Conservation (phyloP, 164 flowering plant species). For the Dillenia turbinata region DNA sequence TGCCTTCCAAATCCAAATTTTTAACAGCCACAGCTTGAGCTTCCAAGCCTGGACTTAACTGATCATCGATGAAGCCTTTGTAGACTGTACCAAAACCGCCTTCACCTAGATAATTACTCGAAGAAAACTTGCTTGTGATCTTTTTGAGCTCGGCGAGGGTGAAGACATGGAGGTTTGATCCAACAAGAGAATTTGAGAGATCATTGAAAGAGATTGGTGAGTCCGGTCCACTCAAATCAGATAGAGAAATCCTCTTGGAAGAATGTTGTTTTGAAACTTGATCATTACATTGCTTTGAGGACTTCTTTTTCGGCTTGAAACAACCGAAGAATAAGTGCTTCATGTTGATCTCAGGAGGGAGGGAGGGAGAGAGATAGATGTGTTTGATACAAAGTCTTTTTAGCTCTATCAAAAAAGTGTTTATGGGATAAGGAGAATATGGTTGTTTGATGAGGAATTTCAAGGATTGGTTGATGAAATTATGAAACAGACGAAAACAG, state of each 20-base stretch:
- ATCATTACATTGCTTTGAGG: slow-evolving; percentile 9
- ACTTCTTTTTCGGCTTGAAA: slow-evolving; percentile 10
- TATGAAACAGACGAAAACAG: no score
- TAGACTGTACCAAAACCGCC: slow-evolving; percentile 86
- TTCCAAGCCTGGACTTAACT: slow-evolving; percentile 46
- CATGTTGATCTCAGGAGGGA: slow-evolving; percentile 21
- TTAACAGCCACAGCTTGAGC: slow-evolving; percentile 80
- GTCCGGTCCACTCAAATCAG: slow-evolving; percentile 48
- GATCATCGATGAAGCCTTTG: slow-evolving; percentile 72
- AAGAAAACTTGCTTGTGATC: slow-evolving; percentile 51
- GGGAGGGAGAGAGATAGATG: not conserved
- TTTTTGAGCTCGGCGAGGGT: slow-evolving; percentile 45
- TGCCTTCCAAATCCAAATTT: slow-evolving; percentile 67
- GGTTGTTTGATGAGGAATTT: no score
- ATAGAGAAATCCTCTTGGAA: slow-evolving; percentile 40
- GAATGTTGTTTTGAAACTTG: slow-evolving; percentile 19
- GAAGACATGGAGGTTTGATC: slow-evolving; percentile 54
- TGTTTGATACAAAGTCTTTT: not conserved
- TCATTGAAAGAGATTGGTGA: slow-evolving; percentile 44
- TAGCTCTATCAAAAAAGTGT: not conserved
- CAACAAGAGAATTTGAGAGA: slow-evolving; percentile 49
- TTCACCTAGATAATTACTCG: slow-evolving; percentile 55
- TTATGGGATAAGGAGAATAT: not conserved
- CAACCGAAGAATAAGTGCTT: slow-evolving; percentile 23
- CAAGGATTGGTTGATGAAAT: no score